Conservation (phyloP, 106 monocot species). For the Platanthera guangdongensis region DNA sequence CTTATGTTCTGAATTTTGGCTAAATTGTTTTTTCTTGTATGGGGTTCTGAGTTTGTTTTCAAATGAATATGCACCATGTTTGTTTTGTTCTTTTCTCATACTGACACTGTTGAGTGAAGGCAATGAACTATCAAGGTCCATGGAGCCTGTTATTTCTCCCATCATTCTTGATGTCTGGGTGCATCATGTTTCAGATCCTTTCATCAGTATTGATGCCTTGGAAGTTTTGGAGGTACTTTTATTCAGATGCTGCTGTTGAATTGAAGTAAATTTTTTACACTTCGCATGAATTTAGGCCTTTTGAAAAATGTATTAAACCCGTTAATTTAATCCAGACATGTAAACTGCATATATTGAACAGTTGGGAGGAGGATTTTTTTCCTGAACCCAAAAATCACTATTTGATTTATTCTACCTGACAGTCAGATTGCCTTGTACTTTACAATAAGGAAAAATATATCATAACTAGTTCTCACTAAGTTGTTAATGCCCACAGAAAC, state of each 20-base stretch:
- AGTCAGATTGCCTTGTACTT: not conserved
- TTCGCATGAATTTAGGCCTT: not conserved
- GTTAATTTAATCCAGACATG: not conserved
- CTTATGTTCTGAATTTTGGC: not conserved
- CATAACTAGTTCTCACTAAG: not conserved
- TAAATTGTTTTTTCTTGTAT: not conserved
- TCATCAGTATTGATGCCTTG: constrained; percentile 85
- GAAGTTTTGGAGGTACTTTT: constrained; percentile 80
- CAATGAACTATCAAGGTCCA: constrained; percentile 37
- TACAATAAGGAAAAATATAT: not conserved
- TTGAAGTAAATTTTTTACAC: not conserved
- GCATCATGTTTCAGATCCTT: constrained; percentile 86
- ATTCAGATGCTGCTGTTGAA: not conserved
- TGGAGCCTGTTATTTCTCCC: constrained; percentile 80
- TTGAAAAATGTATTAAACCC: not conserved
- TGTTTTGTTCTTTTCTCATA: not conserved
- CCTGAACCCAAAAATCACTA: not conserved
- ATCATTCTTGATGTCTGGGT: constrained; percentile 81
- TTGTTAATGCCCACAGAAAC: not conserved
- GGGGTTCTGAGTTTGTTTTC: not conserved
- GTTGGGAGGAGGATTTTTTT: not conserved
- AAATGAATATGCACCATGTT: not conserved
- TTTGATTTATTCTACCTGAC: not conserved
- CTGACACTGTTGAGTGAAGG: constrained; percentile 25
- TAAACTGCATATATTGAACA: not conserved